Evolutionary conservation across 495 filamentous ascomycete genomes (phyloP).

Genomic region (Podospora appendiculata): DNA sequence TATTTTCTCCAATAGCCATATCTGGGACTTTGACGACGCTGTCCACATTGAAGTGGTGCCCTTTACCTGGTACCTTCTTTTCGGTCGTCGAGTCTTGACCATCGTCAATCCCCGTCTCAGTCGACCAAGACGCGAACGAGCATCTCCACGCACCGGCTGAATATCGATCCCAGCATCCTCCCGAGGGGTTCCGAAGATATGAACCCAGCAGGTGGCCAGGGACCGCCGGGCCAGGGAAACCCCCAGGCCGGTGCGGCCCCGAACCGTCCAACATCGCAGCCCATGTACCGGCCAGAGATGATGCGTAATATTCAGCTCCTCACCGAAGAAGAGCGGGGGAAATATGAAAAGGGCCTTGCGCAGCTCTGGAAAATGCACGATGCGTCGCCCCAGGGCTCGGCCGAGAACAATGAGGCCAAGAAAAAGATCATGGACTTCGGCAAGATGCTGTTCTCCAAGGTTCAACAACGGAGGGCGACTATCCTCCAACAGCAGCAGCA

Average conservation of each 20-base stretch:
- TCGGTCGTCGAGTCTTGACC: no score
- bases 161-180: no score
- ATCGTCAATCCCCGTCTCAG: no score
- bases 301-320: conserved; percentile 39
- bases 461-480: conserved; percentile 28
- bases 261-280: conserved; percentile 1
- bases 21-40: no score
- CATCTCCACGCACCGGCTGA: no score
- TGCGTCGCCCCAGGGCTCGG: conserved; percentile 42
- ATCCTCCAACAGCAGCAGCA: conserved; percentile 16
- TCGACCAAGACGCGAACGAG: no score
- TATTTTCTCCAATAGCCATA: no score
- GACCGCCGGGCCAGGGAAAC: conserved; percentile 15
- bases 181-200: conserved; percentile 8
- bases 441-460: conserved; percentile 51
- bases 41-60: no score
- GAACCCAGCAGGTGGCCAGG: conserved; percentile 29
- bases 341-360: conserved; percentile 58
- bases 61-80: no score
- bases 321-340: conserved; percentile 51
- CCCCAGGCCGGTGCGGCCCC: conserved; percentile 2
- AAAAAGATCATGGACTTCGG: conserved; percentile 58
- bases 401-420: conserved; percentile 55
- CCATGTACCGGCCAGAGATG: conserved; percentile 36
- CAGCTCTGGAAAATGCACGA: conserved; percentile 55